A percentile compares a stretch with the other conserved stretches of the same genome.
Conservation (phyloP, 2,329 filamentous ascomycete genomes). For the Fusarium acutatum region DNA sequence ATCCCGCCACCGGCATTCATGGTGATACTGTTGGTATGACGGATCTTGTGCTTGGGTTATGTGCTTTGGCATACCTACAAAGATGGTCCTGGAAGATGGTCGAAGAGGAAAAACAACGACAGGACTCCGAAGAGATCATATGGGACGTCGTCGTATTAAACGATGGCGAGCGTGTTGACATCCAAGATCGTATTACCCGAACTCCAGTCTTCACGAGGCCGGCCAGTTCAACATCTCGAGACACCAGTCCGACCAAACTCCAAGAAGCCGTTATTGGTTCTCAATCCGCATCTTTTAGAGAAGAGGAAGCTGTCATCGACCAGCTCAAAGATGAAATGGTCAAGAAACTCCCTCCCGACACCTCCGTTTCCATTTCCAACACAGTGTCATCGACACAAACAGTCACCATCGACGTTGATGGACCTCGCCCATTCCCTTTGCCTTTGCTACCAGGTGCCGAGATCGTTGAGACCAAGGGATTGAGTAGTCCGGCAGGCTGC, state of each 20-base stretch:
- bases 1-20: constrained; percentile 66
- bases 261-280: background rate
- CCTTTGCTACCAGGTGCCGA: constrained; percentile 67
- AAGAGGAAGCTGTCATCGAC: constrained; percentile 53
- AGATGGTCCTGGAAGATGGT: constrained; percentile 61
- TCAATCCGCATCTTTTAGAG: constrained; percentile 19
- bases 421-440: constrained; percentile 59
- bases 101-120: constrained; percentile 58
- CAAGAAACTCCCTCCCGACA: constrained; percentile 62
- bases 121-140: constrained; percentile 64
- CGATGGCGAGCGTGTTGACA: constrained; percentile 65
- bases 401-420: constrained; percentile 70
- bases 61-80: constrained; percentile 69
- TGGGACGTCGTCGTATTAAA: constrained; percentile 74
- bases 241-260: background rate
- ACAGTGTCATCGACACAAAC: constrained; percentile 68
- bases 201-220: constrained; percentile 1
- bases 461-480: constrained; percentile 62
- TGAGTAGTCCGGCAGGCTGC: constrained; percentile 10
- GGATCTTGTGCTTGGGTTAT: constrained; percentile 69
- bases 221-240: background rate
- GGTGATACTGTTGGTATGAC: constrained; percentile 68
- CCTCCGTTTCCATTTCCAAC: constrained; percentile 68
- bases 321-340: constrained; percentile 63
- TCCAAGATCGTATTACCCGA: constrained; percentile 42